Conservation (phyloP, 257 asterid species). For the Fraxinus anomala region DNA sequence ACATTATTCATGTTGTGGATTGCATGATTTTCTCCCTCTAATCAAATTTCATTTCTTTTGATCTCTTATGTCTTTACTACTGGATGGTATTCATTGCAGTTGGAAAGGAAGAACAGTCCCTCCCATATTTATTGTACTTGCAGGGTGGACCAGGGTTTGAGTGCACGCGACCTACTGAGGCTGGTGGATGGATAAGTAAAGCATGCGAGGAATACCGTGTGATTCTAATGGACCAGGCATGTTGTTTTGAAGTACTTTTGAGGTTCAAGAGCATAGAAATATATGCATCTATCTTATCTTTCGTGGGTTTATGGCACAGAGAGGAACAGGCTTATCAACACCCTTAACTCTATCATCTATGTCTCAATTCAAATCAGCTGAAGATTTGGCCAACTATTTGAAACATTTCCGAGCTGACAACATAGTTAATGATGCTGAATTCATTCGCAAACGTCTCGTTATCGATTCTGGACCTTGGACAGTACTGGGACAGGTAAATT, state of each 20-base stretch:
- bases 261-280: slow-evolving; percentile 5
- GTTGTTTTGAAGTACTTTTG: slow-evolving; percentile 23
- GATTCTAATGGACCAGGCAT: slow-evolving; percentile 93
- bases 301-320: slow-evolving; percentile 56
- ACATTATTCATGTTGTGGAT: neutral
- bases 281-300: slow-evolving; percentile 17
- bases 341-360: slow-evolving; percentile 79
- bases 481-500: slow-evolving; percentile 78
- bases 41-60: slow-evolving; percentile 9
- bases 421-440: slow-evolving; percentile 88
- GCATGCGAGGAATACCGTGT: slow-evolving; percentile 91
- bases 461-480: slow-evolving; percentile 88
- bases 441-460: slow-evolving; percentile 72
- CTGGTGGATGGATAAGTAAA: slow-evolving; percentile 90
- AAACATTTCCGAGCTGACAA: slow-evolving; percentile 89
- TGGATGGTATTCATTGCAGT: slow-evolving; percentile 46
- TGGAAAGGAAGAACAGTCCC: slow-evolving; percentile 84
- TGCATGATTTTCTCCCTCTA: slow-evolving; percentile 11
- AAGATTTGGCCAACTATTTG: slow-evolving; percentile 66
- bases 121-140: slow-evolving; percentile 77
- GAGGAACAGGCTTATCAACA: slow-evolving; percentile 96
- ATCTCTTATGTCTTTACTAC: slow-evolving; percentile 25
- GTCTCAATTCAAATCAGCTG: slow-evolving; percentile 72
- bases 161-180: slow-evolving; percentile 79
- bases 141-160: slow-evolving; percentile 99